Conservation (phyloP, 495 filamentous ascomycete species). For the Penicillium cinerascens region DNA sequence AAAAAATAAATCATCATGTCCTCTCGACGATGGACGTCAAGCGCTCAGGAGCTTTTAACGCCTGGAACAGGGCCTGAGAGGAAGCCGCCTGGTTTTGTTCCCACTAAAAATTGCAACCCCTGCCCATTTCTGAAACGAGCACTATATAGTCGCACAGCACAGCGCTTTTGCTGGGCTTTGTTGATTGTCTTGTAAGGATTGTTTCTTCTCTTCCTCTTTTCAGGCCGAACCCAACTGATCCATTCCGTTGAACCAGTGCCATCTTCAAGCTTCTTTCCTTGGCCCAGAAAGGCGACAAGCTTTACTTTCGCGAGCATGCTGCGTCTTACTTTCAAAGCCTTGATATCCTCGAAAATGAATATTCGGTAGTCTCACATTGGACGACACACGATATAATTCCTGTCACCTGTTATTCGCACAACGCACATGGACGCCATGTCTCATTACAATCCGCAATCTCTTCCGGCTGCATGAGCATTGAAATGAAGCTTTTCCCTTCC, state of each 20-base stretch:
- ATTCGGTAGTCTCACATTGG: no score
- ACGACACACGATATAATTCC: constrained; percentile 6
- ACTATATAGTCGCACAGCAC: neutral
- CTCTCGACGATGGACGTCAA: no score
- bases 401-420: constrained; percentile 53
- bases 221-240: neutral
- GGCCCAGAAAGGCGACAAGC: neutral
- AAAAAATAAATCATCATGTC: neutral
- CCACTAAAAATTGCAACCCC: neutral
- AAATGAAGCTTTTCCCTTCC: constrained; percentile 71
- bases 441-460: constrained; percentile 48
- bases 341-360: neutral
- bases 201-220: neutral
- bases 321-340: neutral
- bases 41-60: neutral
- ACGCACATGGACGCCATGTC: constrained; percentile 68
- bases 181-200: neutral
- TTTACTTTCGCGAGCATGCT: neutral
- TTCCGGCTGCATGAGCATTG: constrained; percentile 58
- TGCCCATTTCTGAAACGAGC: neutral
- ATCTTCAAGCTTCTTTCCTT: neutral
- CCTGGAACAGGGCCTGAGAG: neutral
- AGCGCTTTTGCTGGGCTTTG: neutral
- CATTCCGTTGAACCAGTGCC: neutral
- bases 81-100: neutral